These are phyloP conservation scores for Rhodotorula babjevae DNA, from an alignment of 768 basidiomycete species.

Conservation along the genomic window DNA sequence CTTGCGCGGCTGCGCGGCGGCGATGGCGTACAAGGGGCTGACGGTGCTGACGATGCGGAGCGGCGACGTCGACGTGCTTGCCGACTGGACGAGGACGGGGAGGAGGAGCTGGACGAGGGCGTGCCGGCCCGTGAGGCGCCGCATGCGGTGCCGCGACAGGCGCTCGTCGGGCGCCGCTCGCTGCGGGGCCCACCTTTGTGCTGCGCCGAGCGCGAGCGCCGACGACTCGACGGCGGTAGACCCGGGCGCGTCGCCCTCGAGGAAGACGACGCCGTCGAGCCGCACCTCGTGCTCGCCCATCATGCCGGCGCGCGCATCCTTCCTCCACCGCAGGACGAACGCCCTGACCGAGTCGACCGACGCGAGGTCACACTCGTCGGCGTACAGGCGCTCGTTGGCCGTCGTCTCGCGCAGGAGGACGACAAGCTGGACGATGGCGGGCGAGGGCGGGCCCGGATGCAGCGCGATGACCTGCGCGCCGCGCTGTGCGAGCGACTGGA, in stretches of 20 bases:
- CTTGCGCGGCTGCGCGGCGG: conserved; percentile 52
- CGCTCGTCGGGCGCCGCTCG: neutral
- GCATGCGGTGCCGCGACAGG: neutral
- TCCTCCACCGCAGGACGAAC: conserved; percentile 66
- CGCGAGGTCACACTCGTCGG: conserved; percentile 68
- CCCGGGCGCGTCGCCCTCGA: conserved; percentile 52
- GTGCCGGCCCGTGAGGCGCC: conserved; percentile 24
- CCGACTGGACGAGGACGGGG: conserved; percentile 27
- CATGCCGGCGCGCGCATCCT: conserved; percentile 49
- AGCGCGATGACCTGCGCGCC: conserved; percentile 78
- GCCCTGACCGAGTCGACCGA: conserved; percentile 60
- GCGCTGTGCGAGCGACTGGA: conserved; percentile 63
- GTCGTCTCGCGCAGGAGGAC: conserved; percentile 64
- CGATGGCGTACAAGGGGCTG: conserved; percentile 85
- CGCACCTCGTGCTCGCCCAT: conserved; percentile 52
- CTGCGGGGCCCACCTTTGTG: neutral
- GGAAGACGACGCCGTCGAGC: conserved; percentile 72
- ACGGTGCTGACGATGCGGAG: conserved; percentile 82
- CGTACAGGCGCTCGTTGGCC: conserved; percentile 70
- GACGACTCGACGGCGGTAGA: too few relatives aligned
- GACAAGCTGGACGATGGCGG: conserved; percentile 57
- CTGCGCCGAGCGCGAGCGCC: conserved; percentile 55
- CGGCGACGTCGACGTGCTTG: conserved; percentile 27
- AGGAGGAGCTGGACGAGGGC: conserved; percentile 35
- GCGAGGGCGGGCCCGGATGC: conserved; percentile 55